These are phyloP conservation scores for Aspergillus proliferans DNA, from an alignment of 2,329 filamentous ascomycete genomes.

Conservation along the genomic window DNA sequence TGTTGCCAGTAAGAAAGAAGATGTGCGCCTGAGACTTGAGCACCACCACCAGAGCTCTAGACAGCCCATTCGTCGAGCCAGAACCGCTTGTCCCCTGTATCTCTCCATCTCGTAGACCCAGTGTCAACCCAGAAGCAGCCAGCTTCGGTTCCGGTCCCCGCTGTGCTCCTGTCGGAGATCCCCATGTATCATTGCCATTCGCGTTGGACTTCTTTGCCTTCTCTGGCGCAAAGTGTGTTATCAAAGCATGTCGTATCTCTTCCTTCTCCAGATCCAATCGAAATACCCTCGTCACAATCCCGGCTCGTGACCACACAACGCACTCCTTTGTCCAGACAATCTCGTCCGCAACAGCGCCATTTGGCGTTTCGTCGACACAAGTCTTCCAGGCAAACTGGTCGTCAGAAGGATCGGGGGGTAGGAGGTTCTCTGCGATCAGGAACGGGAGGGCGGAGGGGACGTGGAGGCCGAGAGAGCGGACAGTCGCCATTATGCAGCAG, in stretches of 20 bases:
- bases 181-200: conserved; percentile 4
- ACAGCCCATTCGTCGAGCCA: conserved; percentile 20
- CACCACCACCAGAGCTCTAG: conserved; percentile 76
- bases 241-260: conserved; percentile 73
- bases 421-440: conserved; percentile 71
- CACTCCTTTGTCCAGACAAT: conserved; percentile 67
- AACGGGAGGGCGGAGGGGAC: conserved; percentile 77
- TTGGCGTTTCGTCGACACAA: conserved; percentile 39
- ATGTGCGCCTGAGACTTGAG: conserved; percentile 89
- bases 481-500: conserved; percentile 65
- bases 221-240: conserved; percentile 69
- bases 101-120: conserved; percentile 23
- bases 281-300: conserved; percentile 77
- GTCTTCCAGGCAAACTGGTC: conserved; percentile 70
- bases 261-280: conserved; percentile 83
- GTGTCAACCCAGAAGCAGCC: conserved; percentile 13
- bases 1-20: conserved; percentile 81
- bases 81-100: conserved; percentile 12
- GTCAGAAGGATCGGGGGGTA: conserved; percentile 60
- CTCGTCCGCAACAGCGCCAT: conserved; percentile 62
- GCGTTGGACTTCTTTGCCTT: conserved; percentile 17
- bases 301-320: conserved; percentile 85
- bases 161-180: conserved; percentile 4
- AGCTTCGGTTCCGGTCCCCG: conserved; percentile 19
- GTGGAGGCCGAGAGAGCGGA: conserved; percentile 87